Evolutionary conservation across 129 eudicot species (phyloP), one percentile per base, ranked within the genome.

Genomic region (Chrysanthemum seticuspe): DNA sequence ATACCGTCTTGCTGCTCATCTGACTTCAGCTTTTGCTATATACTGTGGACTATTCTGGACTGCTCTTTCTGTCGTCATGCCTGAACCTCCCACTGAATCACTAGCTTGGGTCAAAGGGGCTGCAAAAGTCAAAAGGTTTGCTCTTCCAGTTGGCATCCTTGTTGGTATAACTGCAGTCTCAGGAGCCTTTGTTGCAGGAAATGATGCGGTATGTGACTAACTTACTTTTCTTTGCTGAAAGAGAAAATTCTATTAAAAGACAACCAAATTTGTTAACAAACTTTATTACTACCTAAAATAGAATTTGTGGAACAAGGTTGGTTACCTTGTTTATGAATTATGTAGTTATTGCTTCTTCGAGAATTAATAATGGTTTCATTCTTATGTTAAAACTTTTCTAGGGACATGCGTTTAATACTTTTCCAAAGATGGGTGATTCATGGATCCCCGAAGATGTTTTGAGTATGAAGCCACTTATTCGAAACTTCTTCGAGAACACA

Each of bases 161-260:
- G 97, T 90, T 73, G 99, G 99, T 55, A 49, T 90, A 64, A 90
- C 97, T 67, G 99, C 97, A n/a, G 76, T 94, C 44, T 94, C 99
- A 11, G 97, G 99, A 77, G 96, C 99, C 31, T 94, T 90, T 85
- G 99, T 94, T 82, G 99, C 97, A 56, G 99, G 99, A 81, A 94
- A 94, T 72, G 99, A 94, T 67, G 99, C 97, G n/a, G 99, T 94
- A 88, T 65, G 88, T 69, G 65, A 60, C 61, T 25, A 48, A 34
- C 62, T 29, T 62, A 47, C 55, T 5, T 34, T 62, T 18, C 19
- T 12, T 44, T 62, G 36, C 36, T 69, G 16, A 19, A 15, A 74
- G 10, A 9, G 14, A 34, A 4, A 31, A 9, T 68, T 29, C 16
- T 53, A 10, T 53, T 13, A 5, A 12, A 53, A 11, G 6, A 11